phyloP scores from a whole-genome alignment of 73 alveolate species.

The Uronychia binucleata region DNA sequence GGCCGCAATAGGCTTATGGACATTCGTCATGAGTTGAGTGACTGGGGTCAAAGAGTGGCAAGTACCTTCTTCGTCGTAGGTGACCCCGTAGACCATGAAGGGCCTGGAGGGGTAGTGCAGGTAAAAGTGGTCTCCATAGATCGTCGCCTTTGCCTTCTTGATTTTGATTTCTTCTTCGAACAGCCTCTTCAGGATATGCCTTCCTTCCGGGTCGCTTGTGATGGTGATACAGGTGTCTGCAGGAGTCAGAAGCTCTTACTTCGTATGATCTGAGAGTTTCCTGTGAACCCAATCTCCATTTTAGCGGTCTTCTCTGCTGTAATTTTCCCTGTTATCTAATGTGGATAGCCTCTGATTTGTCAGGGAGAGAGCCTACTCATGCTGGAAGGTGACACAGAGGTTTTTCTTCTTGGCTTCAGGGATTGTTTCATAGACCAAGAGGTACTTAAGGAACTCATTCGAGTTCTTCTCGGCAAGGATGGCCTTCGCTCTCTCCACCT shows the following conservation, averaged over 20 bases:
- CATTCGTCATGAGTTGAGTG: neutral
- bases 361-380: neutral
- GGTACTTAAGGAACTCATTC: neutral
- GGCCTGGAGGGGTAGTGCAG: constrained; percentile 44
- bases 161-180: constrained; percentile 22
- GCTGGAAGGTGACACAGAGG: neutral
- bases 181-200: constrained; percentile 1
- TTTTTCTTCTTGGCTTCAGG: neutral
- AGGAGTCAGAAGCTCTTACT: neutral
- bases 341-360: neutral
- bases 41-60: neutral
- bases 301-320: neutral
- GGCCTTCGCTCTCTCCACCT: neutral
- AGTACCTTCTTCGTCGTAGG: neutral
- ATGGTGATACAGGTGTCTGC: neutral
- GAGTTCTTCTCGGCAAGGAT: neutral
- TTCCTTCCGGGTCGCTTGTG: constrained; percentile 19
- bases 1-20: neutral
- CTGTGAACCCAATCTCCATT: neutral
- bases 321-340: neutral
- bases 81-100: neutral
- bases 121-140: constrained; percentile 15
- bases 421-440: neutral
- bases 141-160: constrained; percentile 16
- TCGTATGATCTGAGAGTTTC: neutral